These are phyloP conservation scores for Pyrenochaeta sp. DNA, from an alignment of 2,329 filamentous ascomycete species.

Conservation along the genomic window DNA sequence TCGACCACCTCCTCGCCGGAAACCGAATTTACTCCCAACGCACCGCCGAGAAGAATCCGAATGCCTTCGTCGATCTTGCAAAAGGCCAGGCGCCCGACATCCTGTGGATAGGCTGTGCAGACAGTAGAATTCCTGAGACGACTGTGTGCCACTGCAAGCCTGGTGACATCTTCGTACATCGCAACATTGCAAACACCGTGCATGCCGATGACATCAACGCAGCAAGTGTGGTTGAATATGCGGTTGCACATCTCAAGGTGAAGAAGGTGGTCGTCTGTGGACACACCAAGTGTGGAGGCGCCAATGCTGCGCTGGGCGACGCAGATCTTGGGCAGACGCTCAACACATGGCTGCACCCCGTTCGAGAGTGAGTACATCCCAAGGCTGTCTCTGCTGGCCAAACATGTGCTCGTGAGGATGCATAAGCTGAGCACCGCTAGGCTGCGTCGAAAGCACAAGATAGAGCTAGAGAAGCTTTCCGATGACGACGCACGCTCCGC, in stretches of 20 bases:
- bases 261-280: conserved; percentile 70
- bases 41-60: conserved; percentile 70
- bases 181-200: conserved; percentile 89
- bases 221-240: conserved; percentile 79
- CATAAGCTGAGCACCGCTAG: conserved; percentile 12
- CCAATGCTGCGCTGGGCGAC: conserved; percentile 64
- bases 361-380: conserved; percentile 52
- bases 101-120: conserved; percentile 87
- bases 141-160: conserved; percentile 80
- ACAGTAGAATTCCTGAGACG: conserved; percentile 85
- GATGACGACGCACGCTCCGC: conserved; percentile 60
- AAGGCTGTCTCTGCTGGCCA: too few species aligned
- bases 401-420: not conserved
- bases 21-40: conserved; percentile 77
- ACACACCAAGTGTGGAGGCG: conserved; percentile 68
- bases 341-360: conserved; percentile 68
- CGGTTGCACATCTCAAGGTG: conserved; percentile 75
- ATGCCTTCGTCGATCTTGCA: conserved; percentile 74
- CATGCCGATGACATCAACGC: conserved; percentile 78
- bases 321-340: conserved; percentile 64
- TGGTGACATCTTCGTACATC: conserved; percentile 87
- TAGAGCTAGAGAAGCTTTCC: conserved; percentile 58
- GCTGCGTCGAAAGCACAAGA: conserved; percentile 62
- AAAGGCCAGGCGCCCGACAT: conserved; percentile 72
- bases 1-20: conserved; percentile 69